phyloP scores from a whole-genome alignment of 805 yeast genomes.

The Candida schatavii region DNA sequence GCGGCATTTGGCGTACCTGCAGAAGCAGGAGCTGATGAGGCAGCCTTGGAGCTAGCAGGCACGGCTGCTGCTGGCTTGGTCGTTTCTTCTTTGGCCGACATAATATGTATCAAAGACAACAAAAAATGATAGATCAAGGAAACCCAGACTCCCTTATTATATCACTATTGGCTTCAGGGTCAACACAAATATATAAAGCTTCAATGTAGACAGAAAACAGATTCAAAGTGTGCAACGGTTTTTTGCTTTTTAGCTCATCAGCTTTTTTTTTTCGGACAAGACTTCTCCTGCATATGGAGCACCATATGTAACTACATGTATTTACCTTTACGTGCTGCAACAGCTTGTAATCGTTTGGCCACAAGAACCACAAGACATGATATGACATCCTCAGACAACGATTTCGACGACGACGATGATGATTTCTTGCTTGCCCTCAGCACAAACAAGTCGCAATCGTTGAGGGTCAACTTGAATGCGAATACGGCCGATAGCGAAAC shows the following conservation, averaged over 20 bases:
- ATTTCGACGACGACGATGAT: conserved; percentile 37
- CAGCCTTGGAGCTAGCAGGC: no score
- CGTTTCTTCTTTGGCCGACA: not conserved
- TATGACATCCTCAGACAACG: conserved; percentile 22
- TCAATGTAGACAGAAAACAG: not conserved
- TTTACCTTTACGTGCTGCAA: not conserved
- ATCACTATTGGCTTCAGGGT: no score
- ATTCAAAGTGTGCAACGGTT: no score
- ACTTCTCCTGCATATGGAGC: not conserved
- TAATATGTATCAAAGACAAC: no score
- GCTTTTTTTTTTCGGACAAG: no score
- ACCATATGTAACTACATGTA: not conserved
- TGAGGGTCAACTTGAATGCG: not conserved
- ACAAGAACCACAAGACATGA: not conserved
- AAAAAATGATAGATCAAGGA: no score
- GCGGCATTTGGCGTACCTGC: not conserved
- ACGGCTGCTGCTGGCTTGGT: no score
- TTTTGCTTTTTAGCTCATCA: no score
- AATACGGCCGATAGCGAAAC: not conserved
- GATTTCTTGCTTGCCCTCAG: conserved; percentile 52
- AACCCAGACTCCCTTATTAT: no score
- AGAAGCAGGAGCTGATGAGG: no score
- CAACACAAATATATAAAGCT: not conserved
- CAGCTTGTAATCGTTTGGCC: not conserved
- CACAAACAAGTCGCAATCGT: conserved; percentile 28